These are phyloP conservation scores for Thuidium tamariscinum DNA, from an alignment of 225 moss, liverwort and hornwort genomes.

Conservation along the genomic window DNA sequence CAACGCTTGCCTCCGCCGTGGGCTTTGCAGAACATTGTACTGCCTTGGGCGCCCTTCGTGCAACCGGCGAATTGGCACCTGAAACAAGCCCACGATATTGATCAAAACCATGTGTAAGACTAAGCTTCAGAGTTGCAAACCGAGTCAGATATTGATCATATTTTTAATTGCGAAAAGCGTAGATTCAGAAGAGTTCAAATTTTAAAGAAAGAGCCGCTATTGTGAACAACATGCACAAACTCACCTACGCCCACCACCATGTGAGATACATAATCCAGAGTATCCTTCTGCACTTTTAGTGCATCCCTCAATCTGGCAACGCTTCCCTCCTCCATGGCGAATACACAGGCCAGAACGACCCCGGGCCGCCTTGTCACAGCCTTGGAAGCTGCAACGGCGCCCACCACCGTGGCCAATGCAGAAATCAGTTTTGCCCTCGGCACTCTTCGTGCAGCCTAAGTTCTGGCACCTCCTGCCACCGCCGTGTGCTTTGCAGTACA, in stretches of 20 bases:
- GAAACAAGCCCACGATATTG: background rate
- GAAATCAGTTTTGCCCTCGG: slow-evolving; percentile 93
- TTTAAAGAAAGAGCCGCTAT: background rate
- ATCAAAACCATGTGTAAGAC: background rate
- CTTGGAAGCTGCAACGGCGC: slow-evolving; percentile 75
- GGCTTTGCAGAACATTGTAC: slow-evolving; percentile 97
- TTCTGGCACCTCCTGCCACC: slow-evolving; percentile 93
- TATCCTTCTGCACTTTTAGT: slow-evolving; percentile 79
- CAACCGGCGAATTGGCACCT: slow-evolving; percentile 85
- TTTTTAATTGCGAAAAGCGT: background rate
- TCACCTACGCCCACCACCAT: slow-evolving; percentile 83
- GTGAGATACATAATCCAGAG: slow-evolving; percentile 87
- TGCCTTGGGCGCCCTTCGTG: slow-evolving; percentile 95
- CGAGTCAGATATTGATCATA: background rate
- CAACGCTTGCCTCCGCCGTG: slow-evolving; percentile 98
- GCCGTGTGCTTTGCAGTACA: slow-evolving; percentile 97
- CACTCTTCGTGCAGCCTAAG: slow-evolving; percentile 95
- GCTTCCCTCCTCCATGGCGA: slow-evolving; percentile 94
- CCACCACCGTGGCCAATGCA: slow-evolving; percentile 99
- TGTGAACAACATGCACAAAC: background rate
- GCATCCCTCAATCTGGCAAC: slow-evolving; percentile 81
- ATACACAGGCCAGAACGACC: slow-evolving; percentile 99
- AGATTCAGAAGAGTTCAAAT: background rate
- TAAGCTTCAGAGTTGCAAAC: background rate
- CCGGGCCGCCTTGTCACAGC: slow-evolving; percentile 93